Evolutionary conservation across 768 basidiomycete genomes (phyloP).

Genomic region (Lactarius tabidus): DNA sequence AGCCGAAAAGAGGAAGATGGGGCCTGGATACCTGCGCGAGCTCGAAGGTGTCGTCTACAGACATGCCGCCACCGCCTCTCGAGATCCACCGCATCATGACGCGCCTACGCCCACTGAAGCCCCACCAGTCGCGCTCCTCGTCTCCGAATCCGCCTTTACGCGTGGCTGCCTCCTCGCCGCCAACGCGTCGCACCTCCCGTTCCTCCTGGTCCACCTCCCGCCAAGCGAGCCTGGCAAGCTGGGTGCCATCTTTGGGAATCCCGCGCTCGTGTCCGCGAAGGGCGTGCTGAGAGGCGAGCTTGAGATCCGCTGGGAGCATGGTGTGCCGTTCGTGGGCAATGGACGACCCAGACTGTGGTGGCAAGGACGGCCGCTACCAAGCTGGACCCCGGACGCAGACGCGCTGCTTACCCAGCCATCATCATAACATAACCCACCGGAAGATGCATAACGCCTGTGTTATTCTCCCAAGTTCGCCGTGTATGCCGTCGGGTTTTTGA

Average conservation of each 20-base stretch:
- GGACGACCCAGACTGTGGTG: conserved; percentile 46
- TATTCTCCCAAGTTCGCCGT: background rate
- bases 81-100: background rate
- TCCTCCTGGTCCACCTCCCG: conserved; percentile 77
- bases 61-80: conserved; percentile 31
- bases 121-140: conserved; percentile 64
- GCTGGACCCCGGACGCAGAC: conserved; percentile 34
- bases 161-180: conserved; percentile 63
- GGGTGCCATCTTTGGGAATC: conserved; percentile 64
- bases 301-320: conserved; percentile 65
- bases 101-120: conserved; percentile 6
- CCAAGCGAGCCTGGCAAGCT: conserved; percentile 31
- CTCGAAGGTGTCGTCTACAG: conserved; percentile 82
- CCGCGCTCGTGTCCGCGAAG: conserved; percentile 49
- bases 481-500: background rate
- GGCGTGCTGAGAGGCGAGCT: conserved; percentile 58
- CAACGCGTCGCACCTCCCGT: conserved; percentile 69
- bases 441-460: background rate
- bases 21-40: conserved; percentile 81
- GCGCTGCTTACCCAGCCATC: too few relatives aligned
- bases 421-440: background rate
- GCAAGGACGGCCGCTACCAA: conserved; percentile 35
- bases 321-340: conserved; percentile 3
- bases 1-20: conserved; percentile 76
- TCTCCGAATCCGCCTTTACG: conserved; percentile 82